These are phyloP conservation scores for Pseudonitzschia multiseries DNA, from an alignment of 108 stramenopile genomes.

Conservation along the genomic window DNA sequence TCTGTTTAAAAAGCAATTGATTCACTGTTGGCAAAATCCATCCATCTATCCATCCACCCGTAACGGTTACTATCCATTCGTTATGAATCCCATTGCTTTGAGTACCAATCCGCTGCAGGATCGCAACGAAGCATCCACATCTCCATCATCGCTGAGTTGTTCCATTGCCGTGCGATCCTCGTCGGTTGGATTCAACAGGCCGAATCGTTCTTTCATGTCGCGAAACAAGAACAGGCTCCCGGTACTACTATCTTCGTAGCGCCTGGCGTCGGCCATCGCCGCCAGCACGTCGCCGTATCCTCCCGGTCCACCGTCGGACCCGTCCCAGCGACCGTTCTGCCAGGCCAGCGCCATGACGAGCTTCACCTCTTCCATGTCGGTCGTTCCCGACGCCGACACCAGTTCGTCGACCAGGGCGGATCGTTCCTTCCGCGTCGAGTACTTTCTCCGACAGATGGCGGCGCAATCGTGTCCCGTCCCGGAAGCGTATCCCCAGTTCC, in stretches of 20 bases:
- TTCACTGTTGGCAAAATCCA: too few relatives aligned
- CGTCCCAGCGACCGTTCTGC: conserved; percentile 62
- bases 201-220: conserved; percentile 62
- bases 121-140: conserved; percentile 48
- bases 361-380: conserved; percentile 74
- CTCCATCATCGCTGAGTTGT: conserved; percentile 27
- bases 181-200: conserved; percentile 20
- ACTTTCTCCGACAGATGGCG: conserved; percentile 62
- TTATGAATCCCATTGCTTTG: conserved; percentile 62
- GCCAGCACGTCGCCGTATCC: conserved; percentile 62
- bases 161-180: conserved; percentile 49
- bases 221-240: conserved; percentile 43
- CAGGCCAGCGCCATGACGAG: conserved; percentile 68
- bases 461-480: conserved; percentile 87
- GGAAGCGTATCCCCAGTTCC: conserved; percentile 81
- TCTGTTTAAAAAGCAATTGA: too few relatives aligned
- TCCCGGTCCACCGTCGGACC: neutral
- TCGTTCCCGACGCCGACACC: conserved; percentile 18
- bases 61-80: neutral
- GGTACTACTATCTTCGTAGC: conserved; percentile 55
- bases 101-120: conserved; percentile 73
- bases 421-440: conserved; percentile 40
- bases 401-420: conserved; percentile 47
- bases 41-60: neutral
- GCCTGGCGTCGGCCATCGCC: conserved; percentile 60